A percentile compares a stretch with the other conserved stretches of the same genome.
Evolutionary conservation across 2,329 filamentous ascomycete genomes (phyloP).

Genomic region (Pseudopithomyces maydicus): DNA sequence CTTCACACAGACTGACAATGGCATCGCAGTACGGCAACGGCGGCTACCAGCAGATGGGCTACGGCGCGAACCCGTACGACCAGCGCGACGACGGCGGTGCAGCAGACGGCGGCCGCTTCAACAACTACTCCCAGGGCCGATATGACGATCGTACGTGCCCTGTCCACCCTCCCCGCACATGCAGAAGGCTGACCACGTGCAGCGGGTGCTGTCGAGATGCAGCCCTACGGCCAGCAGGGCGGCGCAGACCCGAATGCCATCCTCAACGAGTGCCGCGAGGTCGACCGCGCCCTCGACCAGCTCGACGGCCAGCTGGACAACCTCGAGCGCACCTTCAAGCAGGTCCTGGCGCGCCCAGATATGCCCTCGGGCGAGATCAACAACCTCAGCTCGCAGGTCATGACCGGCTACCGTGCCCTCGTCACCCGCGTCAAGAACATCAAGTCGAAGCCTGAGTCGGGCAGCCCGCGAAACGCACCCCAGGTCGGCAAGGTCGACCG

Average conservation of each 20-base stretch:
- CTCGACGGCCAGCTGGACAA: slow-evolving; percentile 75
- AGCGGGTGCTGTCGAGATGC: slow-evolving; percentile 70
- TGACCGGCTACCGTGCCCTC: slow-evolving; percentile 79
- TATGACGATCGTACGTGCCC: slow-evolving; percentile 41
- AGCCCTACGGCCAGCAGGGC: slow-evolving; percentile 54
- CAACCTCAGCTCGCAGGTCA: slow-evolving; percentile 75
- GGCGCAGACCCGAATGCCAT: slow-evolving; percentile 70
- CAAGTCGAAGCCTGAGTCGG: slow-evolving; percentile 80
- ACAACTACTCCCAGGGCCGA: slow-evolving; percentile 56
- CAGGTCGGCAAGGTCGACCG: slow-evolving; percentile 84
- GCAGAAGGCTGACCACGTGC: slow-evolving; percentile 22
- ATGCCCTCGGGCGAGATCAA: slow-evolving; percentile 75
- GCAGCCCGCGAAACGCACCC: slow-evolving; percentile 72
- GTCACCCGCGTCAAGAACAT: slow-evolving; percentile 79
- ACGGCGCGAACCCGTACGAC: slow-evolving; percentile 51
- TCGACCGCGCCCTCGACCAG: slow-evolving; percentile 76
- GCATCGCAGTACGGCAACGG: slow-evolving; percentile 47
- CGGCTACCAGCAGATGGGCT: slow-evolving; percentile 48
- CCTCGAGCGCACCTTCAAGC: slow-evolving; percentile 72
- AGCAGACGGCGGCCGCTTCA: slow-evolving; percentile 56
- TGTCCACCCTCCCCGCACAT: slow-evolving; percentile 28
- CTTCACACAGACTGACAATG: slow-evolving; percentile 18
- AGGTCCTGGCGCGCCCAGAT: slow-evolving; percentile 76
- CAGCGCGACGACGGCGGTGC: slow-evolving; percentile 42
- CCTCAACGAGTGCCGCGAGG: slow-evolving; percentile 81